These are phyloP conservation scores for Aspergillus novofumigatus DNA, from an alignment of 2,329 filamentous ascomycete species.

Conservation along the genomic window DNA sequence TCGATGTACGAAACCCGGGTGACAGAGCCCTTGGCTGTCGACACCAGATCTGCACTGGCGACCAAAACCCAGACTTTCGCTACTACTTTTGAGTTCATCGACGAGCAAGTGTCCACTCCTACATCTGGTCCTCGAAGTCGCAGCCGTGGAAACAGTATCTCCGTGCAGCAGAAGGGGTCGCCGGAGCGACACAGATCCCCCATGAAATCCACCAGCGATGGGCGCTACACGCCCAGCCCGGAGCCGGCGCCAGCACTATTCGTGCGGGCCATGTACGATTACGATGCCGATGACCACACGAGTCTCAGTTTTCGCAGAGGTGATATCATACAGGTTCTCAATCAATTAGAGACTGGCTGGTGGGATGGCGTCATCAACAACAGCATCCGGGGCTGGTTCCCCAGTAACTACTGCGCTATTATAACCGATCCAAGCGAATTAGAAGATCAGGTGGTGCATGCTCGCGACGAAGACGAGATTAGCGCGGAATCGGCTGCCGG, in stretches of 20 bases:
- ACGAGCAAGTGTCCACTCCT: slow-evolving; percentile 32
- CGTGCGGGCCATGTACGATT: slow-evolving; percentile 94
- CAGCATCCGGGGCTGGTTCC: slow-evolving; percentile 88
- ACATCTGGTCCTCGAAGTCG: slow-evolving; percentile 26
- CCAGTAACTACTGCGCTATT: slow-evolving; percentile 95
- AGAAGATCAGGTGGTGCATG: slow-evolving; percentile 57
- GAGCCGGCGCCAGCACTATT: slow-evolving; percentile 61
- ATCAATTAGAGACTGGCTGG: slow-evolving; percentile 96
- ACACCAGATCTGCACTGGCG: slow-evolving; percentile 30
- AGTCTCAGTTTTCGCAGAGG: slow-evolving; percentile 95
- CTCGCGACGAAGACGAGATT: slow-evolving; percentile 50
- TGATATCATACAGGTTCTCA: slow-evolving; percentile 97
- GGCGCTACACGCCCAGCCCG: slow-evolving; percentile 29
- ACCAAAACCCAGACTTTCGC: slow-evolving; percentile 36
- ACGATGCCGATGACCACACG: slow-evolving; percentile 94
- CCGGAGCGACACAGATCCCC: slow-evolving; percentile 26
- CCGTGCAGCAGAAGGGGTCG: slow-evolving; percentile 20
- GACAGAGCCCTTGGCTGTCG: slow-evolving; percentile 30
- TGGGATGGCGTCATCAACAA: slow-evolving; percentile 99
- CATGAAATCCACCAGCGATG: slow-evolving; percentile 26
- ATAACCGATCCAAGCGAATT: slow-evolving; percentile 73
- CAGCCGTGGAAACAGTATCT: slow-evolving; percentile 29
- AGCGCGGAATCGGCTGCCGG: slow-evolving; percentile 51
- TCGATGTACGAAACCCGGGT: slow-evolving; percentile 33
- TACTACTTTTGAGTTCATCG: slow-evolving; percentile 42